Evolutionary conservation across 2,329 filamentous ascomycete genomes (phyloP).

Genomic region (Plectosphaerella sp.): DNA sequence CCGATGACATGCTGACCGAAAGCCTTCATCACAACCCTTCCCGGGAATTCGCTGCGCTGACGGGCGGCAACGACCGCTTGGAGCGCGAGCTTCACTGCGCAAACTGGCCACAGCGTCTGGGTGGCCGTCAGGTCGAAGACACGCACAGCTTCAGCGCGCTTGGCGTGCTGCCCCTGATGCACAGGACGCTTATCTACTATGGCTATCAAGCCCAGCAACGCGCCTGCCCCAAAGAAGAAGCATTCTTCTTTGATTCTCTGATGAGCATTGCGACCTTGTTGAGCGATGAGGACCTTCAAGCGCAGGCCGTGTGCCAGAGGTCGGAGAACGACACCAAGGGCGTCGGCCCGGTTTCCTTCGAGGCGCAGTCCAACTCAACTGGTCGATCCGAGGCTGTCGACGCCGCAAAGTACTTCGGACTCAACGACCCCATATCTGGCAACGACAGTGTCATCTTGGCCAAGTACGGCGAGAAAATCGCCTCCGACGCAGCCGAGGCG

Average conservation of each 20-base stretch:
- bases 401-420: neutral
- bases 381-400: constrained; percentile 4
- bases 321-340: too few relatives aligned
- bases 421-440: neutral
- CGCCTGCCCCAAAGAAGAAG: neutral
- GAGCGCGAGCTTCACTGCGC: constrained; percentile 8
- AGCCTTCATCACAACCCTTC: neutral
- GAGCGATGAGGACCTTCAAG: constrained; percentile 11
- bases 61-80: neutral
- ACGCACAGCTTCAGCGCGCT: constrained; percentile 2
- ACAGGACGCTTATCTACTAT: constrained; percentile 8
- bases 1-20: constrained; percentile 45
- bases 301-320: constrained; percentile 11
- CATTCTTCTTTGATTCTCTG: neutral
- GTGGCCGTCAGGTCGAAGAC: too few relatives aligned
- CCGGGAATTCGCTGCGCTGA: neutral
- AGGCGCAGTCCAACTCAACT: neutral
- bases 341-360: too few relatives aligned
- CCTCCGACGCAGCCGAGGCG: neutral
- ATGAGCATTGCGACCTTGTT: neutral
- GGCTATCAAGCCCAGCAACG: constrained; percentile 6
- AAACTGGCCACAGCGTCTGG: constrained; percentile 4
- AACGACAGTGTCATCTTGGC: neutral
- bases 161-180: constrained; percentile 10
- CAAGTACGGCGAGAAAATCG: neutral